Evolutionary conservation across 768 basidiomycete species (phyloP).

Genomic region (Tephrocybe sp.): DNA sequence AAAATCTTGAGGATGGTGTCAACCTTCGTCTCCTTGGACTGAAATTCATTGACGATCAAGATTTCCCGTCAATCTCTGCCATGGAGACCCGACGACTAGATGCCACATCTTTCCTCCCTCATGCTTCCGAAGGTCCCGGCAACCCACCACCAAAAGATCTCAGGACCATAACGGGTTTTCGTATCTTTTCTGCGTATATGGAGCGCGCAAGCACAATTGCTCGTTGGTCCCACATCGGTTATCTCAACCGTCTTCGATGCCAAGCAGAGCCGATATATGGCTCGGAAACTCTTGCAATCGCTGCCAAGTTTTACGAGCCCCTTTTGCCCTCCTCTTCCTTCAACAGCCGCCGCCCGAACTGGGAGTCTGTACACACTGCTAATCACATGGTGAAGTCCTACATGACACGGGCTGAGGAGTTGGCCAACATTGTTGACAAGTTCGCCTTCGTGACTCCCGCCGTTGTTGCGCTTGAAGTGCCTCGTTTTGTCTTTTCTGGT

Average conservation of each 20-base stretch:
- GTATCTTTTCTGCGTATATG: slow-evolving; percentile 47
- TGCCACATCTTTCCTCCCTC: slow-evolving; percentile 55
- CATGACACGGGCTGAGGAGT: slow-evolving; percentile 52
- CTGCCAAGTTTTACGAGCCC: slow-evolving; percentile 37
- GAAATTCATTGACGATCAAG: slow-evolving; percentile 57
- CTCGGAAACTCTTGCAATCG: slow-evolving; percentile 44
- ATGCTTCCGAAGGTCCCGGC: slow-evolving; percentile 52
- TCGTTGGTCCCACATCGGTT: slow-evolving; percentile 70
- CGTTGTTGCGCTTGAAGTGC: slow-evolving; percentile 75
- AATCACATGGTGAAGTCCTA: slow-evolving; percentile 66
- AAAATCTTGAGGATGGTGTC: slow-evolving; percentile 49
- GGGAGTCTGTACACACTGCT: slow-evolving; percentile 41
- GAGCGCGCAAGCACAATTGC: slow-evolving; percentile 51
- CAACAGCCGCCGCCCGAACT: slow-evolving; percentile 35
- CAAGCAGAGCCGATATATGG: slow-evolving; percentile 43
- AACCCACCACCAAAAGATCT: slow-evolving; percentile 73
- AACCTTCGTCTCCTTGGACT: slow-evolving; percentile 69
- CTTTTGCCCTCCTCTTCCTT: slow-evolving; percentile 53
- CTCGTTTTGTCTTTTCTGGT: slow-evolving; percentile 58
- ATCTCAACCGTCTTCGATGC: slow-evolving; percentile 77
- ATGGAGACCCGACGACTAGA: slow-evolving; percentile 56
- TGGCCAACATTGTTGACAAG: slow-evolving; percentile 53
- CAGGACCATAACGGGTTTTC: slow-evolving; percentile 75
- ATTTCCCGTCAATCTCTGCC: slow-evolving; percentile 52
- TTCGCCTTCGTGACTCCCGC: slow-evolving; percentile 84